phyloP scores from a whole-genome alignment of 352 stramenopile genomes.

The Phytophthora crassamura region DNA sequence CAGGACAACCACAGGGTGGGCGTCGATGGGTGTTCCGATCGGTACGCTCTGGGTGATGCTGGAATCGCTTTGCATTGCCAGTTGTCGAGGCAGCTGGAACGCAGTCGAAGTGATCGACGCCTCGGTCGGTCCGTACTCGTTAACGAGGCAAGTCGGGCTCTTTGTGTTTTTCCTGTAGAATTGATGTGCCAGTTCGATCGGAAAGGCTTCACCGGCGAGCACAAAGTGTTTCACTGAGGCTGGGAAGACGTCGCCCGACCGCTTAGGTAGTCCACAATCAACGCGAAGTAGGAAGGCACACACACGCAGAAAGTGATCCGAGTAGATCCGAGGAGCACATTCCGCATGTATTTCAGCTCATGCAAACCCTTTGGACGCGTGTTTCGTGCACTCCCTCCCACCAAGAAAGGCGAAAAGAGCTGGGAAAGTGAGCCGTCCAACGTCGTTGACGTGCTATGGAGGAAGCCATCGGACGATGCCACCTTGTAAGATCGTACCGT shows the following conservation, averaged over 20 bases:
- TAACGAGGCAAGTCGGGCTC: slow-evolving; percentile 44
- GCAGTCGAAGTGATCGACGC: slow-evolving; percentile 60
- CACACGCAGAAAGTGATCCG: slow-evolving; percentile 61
- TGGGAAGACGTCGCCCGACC: slow-evolving; percentile 37
- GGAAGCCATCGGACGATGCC: slow-evolving; percentile 57
- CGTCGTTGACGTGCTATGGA: slow-evolving; percentile 68
- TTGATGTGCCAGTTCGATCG: slow-evolving; percentile 49
- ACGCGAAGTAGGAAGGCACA: slow-evolving; percentile 68
- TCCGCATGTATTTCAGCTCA: slow-evolving; percentile 51
- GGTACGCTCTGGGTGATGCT: slow-evolving; percentile 43
- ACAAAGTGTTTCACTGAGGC: slow-evolving; percentile 46
- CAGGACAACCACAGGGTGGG: slow-evolving; percentile 55
- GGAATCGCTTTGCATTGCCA: slow-evolving; percentile 20
- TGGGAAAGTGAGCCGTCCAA: slow-evolving; percentile 68
- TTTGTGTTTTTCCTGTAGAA: slow-evolving; percentile 48
- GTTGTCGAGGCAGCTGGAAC: slow-evolving; percentile 37
- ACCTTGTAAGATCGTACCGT: slow-evolving; percentile 66
- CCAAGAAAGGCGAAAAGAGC: slow-evolving; percentile 58
- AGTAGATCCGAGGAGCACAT: slow-evolving; percentile 20
- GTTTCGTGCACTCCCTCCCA: slow-evolving; percentile 46
- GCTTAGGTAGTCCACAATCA: slow-evolving; percentile 48
- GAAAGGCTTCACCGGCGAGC: slow-evolving; percentile 52
- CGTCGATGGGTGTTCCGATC: slow-evolving; percentile 63
- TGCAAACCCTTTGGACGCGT: slow-evolving; percentile 57
- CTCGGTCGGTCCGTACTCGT: slow-evolving; percentile 66